phyloP scores from a whole-genome alignment of 192 early-diverging fungal genomes.

The Pilaira anomala region DNA sequence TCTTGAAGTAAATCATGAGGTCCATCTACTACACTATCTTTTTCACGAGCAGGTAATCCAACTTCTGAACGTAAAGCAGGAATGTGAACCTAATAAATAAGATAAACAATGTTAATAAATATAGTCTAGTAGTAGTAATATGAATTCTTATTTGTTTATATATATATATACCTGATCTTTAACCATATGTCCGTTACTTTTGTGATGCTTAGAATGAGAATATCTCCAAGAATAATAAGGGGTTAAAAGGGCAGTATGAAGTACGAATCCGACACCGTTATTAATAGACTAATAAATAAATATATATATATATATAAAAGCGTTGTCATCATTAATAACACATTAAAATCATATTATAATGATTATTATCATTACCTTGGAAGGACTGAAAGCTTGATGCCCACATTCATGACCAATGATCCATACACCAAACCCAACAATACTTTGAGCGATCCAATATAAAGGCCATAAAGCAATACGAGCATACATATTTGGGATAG shows the following conservation, averaged over 20 bases:
- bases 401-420: constrained; percentile 90
- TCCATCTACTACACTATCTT: constrained; percentile 24
- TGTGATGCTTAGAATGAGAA: constrained; percentile 92
- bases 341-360: not conserved
- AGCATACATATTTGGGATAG: constrained; percentile 39
- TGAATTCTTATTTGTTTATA: too few species aligned
- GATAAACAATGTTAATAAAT: not conserved
- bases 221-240: constrained; percentile 93
- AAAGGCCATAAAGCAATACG: constrained; percentile 66
- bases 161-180: constrained; percentile 68
- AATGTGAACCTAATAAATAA: constrained; percentile 85
- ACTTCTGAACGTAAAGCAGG: constrained; percentile 53
- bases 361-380: constrained; percentile 40
- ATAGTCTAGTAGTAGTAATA: too few species aligned
- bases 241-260: constrained; percentile 87
- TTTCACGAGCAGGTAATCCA: constrained; percentile 46
- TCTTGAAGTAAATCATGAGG: constrained; percentile 61
- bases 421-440: constrained; percentile 88
- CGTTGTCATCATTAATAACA: not conserved
- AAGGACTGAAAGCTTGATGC: constrained; percentile 84
- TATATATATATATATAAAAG: too few species aligned
- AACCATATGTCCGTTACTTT: constrained; percentile 81
- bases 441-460: constrained; percentile 84
- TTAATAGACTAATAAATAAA: constrained; percentile 55
- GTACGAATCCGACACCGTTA: constrained; percentile 82